A percentile compares a stretch with the other conserved stretches of the same genome.
Conservation (phyloP, 2,329 filamentous ascomycete genomes). For the Cytospora mali region DNA sequence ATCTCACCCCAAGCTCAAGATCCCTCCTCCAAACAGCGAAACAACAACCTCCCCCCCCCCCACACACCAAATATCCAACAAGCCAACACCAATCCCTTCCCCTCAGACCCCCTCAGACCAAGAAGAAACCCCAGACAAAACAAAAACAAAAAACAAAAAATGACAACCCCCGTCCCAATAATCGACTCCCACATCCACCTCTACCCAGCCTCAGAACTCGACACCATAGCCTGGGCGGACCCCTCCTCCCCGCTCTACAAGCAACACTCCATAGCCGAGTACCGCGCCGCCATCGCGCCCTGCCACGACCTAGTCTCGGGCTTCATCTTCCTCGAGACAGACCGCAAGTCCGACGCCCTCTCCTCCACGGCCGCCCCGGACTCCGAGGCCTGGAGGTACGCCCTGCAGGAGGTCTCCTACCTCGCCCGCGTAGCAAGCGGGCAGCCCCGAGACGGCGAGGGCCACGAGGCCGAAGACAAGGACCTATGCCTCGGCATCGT, state of each 20-base stretch:
- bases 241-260: constrained; percentile 61
- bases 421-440: constrained; percentile 68
- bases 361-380: neutral
- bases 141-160: neutral
- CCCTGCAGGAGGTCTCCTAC: constrained; percentile 73
- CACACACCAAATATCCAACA: neutral
- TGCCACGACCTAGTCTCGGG: constrained; percentile 56
- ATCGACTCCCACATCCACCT: constrained; percentile 94
- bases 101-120: neutral
- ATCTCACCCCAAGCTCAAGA: neutral
- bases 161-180: constrained; percentile 53
- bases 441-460: constrained; percentile 57
- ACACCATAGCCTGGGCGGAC: constrained; percentile 70
- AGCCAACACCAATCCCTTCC: neutral
- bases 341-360: constrained; percentile 66
- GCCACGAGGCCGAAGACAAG: constrained; percentile 55
- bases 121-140: neutral
- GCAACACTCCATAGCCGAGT: constrained; percentile 68
- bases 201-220: constrained; percentile 69
- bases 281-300: constrained; percentile 50
- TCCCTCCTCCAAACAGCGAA: neutral
- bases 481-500: constrained; percentile 69
- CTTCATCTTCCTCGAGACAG: constrained; percentile 83
- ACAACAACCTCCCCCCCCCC: neutral
- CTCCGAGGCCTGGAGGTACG: constrained; percentile 59